Evolutionary conservation across 345 rosid species (phyloP).

Genomic region (Rhodamnia argentea): DNA sequence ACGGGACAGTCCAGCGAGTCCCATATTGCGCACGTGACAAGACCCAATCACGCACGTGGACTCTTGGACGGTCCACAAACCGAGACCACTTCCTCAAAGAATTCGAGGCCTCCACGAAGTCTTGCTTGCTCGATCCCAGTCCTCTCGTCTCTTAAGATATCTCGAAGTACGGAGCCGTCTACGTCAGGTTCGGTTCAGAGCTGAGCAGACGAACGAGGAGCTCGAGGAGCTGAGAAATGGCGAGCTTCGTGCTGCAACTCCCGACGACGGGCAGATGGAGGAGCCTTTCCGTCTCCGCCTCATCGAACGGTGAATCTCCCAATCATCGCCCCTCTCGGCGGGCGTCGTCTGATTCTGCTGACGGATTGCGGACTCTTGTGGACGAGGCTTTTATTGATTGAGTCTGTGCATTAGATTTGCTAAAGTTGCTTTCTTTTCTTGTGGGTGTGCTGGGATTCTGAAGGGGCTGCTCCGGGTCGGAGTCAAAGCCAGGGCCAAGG

Average conservation of each 20-base stretch:
- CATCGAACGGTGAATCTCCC: slow-evolving; percentile 41
- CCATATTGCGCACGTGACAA: not conserved
- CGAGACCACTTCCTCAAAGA: no score
- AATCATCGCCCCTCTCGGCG: not conserved
- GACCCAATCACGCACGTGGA: no score
- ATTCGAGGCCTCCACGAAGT: no score
- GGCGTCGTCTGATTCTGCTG: not conserved
- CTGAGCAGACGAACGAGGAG: not conserved
- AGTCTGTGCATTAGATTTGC: not conserved
- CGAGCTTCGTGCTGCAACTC: slow-evolving; percentile 36
- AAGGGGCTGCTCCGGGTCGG: not conserved
- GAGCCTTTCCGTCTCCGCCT: slow-evolving; percentile 48
- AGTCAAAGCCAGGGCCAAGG: slow-evolving; percentile 4
- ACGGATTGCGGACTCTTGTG: not conserved
- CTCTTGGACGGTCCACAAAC: no score
- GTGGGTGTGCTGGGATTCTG: not conserved
- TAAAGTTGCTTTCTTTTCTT: not conserved
- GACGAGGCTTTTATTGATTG: not conserved
- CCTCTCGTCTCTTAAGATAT: not conserved
- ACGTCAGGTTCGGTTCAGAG: not conserved
- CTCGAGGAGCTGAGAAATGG: slow-evolving; percentile 23
- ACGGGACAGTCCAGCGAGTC: not conserved
- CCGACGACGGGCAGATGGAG: slow-evolving; percentile 19
- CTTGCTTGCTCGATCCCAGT: no score
- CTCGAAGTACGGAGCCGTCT: not conserved